Evolutionary conservation across 1,284 basidiomycete genomes (phyloP).

Genomic region (Anthracocystis walkeri): DNA sequence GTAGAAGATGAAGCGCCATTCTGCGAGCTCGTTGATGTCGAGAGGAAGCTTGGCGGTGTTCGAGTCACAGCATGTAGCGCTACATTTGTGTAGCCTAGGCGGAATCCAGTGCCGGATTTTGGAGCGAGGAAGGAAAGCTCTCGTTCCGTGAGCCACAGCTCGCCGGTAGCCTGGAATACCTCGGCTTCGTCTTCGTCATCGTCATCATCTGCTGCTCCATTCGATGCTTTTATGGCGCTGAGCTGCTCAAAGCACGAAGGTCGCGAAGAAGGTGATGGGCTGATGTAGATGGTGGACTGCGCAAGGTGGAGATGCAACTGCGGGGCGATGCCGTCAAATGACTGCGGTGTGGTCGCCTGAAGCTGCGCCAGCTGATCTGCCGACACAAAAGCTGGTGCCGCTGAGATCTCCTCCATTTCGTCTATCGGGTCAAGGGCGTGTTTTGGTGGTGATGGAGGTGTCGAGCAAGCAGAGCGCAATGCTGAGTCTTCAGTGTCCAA

Average conservation of each 20-base stretch:
- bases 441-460: neutral
- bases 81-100: slow-evolving; percentile 57
- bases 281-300: slow-evolving; percentile 36
- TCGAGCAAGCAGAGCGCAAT: neutral
- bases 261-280: slow-evolving; percentile 33
- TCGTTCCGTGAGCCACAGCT: slow-evolving; percentile 57
- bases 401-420: slow-evolving; percentile 27
- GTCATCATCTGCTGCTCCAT: neutral
- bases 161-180: slow-evolving; percentile 28
- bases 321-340: slow-evolving; percentile 41
- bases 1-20: slow-evolving; percentile 15
- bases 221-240: neutral
- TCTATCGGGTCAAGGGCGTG: neutral
- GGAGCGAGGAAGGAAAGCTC: slow-evolving; percentile 55
- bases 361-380: slow-evolving; percentile 22
- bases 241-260: slow-evolving; percentile 34
- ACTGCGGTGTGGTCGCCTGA: slow-evolving; percentile 51
- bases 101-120: slow-evolving; percentile 45
- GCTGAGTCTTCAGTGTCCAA: neutral
- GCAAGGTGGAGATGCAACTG: slow-evolving; percentile 33
- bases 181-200: slow-evolving; percentile 20
- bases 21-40: neutral
- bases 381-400: slow-evolving; percentile 29
- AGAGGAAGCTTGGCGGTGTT: slow-evolving; percentile 52
- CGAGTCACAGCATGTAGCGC: slow-evolving; percentile 65